Evolutionary conservation across 1,139 yeast genomes (phyloP), one percentile per base, ranked within the genome.

Genomic region (Arxiozyma slooffiae): DNA sequence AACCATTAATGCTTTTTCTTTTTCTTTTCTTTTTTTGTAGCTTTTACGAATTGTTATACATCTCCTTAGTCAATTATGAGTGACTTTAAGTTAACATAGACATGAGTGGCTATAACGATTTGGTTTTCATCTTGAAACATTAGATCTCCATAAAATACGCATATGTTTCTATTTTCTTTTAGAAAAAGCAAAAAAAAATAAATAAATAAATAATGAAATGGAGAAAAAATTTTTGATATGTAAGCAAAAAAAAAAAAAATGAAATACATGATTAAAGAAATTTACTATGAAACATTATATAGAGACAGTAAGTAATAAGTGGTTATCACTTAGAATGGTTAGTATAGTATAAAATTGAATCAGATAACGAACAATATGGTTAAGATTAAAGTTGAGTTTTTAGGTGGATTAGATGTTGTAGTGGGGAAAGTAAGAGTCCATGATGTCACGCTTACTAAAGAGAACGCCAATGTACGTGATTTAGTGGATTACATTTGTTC

Each of bases 331-430:
- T 17, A 9, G n/a, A 21, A 20, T 23, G 20, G n/a, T 39, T 5
- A 22, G 23, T 21, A 16, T n/a, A 37, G 30, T 14, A 39, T 14
- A 24, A 40, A 30, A n/a, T n/a, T n/a, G n/a, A n/a, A n/a, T n/a
- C n/a, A n/a, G n/a, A n/a, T n/a, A n/a, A n/a, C n/a, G n/a, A n/a
- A 39, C 41, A 48, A 24, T 5, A 62, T 62, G 65, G 67, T 64
- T 41, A 55, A 56, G 11, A 57, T 74, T 5, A 74, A 68, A 53
- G 74, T 75, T 1, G 79, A 75, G 55, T 76, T 76, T 57, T 59
- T 76, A 54, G 94, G 94, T 21, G 94, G 94, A 0, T 70, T 85
- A 42, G 92, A 85, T 62, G 79, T 77, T 50, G 76, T 83, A 18
- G 82, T 86, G 51, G 71, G 70, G 48, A 74, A 77, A 48, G 72